phyloP scores from a whole-genome alignment of 2,329 filamentous ascomycete species.

The Chlorencoelia australis region DNA sequence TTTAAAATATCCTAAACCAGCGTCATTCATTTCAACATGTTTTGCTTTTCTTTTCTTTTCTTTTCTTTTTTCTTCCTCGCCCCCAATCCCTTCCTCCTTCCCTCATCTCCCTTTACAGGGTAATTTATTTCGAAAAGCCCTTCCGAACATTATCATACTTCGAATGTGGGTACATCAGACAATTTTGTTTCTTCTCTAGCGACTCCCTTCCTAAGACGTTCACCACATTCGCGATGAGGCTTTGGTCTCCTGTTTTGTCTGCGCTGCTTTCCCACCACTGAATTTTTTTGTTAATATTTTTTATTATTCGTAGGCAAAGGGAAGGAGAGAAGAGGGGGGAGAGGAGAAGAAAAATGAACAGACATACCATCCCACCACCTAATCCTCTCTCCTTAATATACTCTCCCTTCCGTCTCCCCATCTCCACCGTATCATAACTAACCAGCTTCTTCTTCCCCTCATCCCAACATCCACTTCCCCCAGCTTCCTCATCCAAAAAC shows the following conservation, averaged over 20 bases:
- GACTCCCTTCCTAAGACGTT: constrained; percentile 41
- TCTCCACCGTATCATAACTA: constrained; percentile 63
- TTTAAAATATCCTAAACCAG: no score
- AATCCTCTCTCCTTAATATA: constrained; percentile 59
- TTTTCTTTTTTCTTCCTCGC: no score
- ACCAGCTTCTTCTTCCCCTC: constrained; percentile 54
- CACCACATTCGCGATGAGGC: constrained; percentile 59
- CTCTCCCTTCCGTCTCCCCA: constrained; percentile 59
- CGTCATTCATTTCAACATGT: no score
- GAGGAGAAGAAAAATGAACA: not conserved
- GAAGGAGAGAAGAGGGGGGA: not conserved
- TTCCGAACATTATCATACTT: constrained; percentile 62
- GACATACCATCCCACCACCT: constrained; percentile 66
- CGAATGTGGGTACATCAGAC: constrained; percentile 50
- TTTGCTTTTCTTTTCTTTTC: no score
- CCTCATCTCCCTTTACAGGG: no score
- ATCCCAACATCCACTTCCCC: constrained; percentile 63
- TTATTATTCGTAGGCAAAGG: no score
- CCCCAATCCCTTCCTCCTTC: no score
- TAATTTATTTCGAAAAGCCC: no score
- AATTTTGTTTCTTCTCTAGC: constrained; percentile 48
- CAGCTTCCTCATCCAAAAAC: constrained; percentile 48
- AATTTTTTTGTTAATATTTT: not conserved
- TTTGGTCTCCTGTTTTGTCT: constrained; percentile 56
- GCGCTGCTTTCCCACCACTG: constrained; percentile 71